A percentile compares a stretch with the other conserved stretches of the same genome.
phyloP scores from a whole-genome alignment of 129 eudicot genomes.

The Calendula officinalis region DNA sequence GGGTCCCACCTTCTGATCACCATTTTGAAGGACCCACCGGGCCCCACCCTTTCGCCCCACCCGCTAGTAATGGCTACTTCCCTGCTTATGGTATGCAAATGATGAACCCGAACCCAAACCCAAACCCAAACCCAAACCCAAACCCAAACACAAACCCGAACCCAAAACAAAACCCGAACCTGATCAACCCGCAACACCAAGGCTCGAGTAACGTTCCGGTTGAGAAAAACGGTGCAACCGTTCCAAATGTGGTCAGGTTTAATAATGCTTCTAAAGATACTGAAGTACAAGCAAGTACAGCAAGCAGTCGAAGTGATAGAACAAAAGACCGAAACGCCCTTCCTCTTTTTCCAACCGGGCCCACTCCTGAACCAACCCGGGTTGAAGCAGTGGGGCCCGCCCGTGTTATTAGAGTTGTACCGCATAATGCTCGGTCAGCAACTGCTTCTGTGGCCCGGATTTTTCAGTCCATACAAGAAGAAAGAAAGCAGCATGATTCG shows the following conservation, averaged over 20 bases:
- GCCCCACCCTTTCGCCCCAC: constrained; percentile 47
- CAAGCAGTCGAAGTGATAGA: constrained; percentile 65
- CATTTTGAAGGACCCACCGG: constrained; percentile 47
- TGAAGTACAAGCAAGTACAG: constrained; percentile 67
- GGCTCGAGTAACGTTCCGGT: constrained; percentile 42
- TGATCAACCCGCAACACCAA: constrained; percentile 35
- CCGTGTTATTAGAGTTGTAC: constrained; percentile 70
- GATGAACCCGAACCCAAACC: constrained; percentile 52
- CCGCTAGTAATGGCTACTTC: constrained; percentile 67
- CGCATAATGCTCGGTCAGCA: constrained; percentile 71
- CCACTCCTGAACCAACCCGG: constrained; percentile 2
- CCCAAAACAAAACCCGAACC: too few relatives aligned
- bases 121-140: too few relatives aligned
- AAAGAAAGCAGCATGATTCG: constrained; percentile 64
- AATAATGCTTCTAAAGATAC: constrained; percentile 36
- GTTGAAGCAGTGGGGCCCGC: constrained; percentile 20
- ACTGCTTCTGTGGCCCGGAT: constrained; percentile 82
- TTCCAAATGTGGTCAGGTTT: constrained; percentile 20
- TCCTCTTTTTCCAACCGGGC: constrained; percentile 55
- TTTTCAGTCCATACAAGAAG: constrained; percentile 82
- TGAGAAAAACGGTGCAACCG: constrained; percentile 34
- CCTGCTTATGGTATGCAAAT: constrained; percentile 70
- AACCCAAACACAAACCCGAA: too few relatives aligned
- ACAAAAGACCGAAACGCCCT: constrained; percentile 52
- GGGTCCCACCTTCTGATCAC: constrained; percentile 43